These are phyloP conservation scores for Alternaria burnsii DNA, from an alignment of 2,329 filamentous ascomycete genomes.

Conservation along the genomic window DNA sequence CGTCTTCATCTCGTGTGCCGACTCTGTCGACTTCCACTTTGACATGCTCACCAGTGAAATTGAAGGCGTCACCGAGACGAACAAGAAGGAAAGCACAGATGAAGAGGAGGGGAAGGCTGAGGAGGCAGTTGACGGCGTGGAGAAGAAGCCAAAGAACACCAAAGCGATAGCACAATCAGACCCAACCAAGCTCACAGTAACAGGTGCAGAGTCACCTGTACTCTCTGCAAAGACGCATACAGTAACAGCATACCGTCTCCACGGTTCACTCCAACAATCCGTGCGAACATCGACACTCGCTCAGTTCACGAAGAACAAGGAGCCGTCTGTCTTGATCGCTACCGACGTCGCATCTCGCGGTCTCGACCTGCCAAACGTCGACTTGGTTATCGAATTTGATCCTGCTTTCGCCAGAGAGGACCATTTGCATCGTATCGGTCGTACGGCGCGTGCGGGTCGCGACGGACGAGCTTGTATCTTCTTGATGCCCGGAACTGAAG, in stretches of 20 bases:
- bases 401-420: conserved; percentile 93
- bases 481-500: conserved; percentile 88
- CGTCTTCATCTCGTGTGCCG: conserved; percentile 94
- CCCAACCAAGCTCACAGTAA: conserved; percentile 57
- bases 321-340: conserved; percentile 85
- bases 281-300: conserved; percentile 86
- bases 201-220: conserved; percentile 73
- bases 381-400: conserved; percentile 95
- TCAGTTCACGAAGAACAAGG: conserved; percentile 76
- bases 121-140: conserved; percentile 21
- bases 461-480: conserved; percentile 89
- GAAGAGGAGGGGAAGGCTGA: conserved; percentile 31
- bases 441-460: conserved; percentile 91
- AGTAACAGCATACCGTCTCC: conserved; percentile 84
- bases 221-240: conserved; percentile 79
- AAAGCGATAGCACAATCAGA: conserved; percentile 53
- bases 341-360: conserved; percentile 96
- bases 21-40: conserved; percentile 97
- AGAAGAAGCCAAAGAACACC: conserved; percentile 41
- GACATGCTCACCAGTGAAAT: conserved; percentile 71
- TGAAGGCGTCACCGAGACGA: conserved; percentile 38
- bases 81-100: conserved; percentile 31
- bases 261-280: conserved; percentile 89
- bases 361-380: conserved; percentile 92
- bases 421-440: conserved; percentile 92